Percentiles rank a stretch among this genome's conserved stretches.
Evolutionary conservation across 2,329 filamentous ascomycete species (phyloP).

Genomic region (Colletotrichum tropicale): DNA sequence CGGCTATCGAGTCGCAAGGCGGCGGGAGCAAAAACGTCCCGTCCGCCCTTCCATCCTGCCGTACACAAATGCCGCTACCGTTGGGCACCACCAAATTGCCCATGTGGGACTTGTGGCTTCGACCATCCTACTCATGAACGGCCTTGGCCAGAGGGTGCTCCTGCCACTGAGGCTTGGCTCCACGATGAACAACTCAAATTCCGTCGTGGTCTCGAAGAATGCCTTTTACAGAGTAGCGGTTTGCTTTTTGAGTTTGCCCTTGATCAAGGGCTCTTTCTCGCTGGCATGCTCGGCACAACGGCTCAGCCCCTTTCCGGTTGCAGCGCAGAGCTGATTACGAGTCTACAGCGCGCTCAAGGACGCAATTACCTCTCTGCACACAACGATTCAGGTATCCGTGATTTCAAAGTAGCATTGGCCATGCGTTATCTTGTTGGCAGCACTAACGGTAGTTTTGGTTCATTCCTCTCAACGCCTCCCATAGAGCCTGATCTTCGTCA

Average conservation of each 20-base stretch:
- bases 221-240: neutral
- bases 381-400: neutral
- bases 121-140: neutral
- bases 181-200: neutral
- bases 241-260: neutral
- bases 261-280: neutral
- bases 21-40: neutral
- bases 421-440: neutral
- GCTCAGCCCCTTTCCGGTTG: neutral
- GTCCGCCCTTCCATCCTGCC: neutral
- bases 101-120: neutral
- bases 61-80: neutral
- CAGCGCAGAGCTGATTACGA: neutral
- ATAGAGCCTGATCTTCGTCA: neutral
- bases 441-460: neutral
- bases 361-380: neutral
- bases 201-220: neutral
- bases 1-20: neutral
- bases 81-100: neutral
- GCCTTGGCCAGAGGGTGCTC: neutral
- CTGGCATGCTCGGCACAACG: neutral
- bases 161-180: neutral
- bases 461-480: neutral
- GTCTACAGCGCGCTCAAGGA: accelerated
- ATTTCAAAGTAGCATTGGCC: neutral